phyloP scores from a whole-genome alignment of 352 stramenopile genomes.

The Pythium volutum region DNA sequence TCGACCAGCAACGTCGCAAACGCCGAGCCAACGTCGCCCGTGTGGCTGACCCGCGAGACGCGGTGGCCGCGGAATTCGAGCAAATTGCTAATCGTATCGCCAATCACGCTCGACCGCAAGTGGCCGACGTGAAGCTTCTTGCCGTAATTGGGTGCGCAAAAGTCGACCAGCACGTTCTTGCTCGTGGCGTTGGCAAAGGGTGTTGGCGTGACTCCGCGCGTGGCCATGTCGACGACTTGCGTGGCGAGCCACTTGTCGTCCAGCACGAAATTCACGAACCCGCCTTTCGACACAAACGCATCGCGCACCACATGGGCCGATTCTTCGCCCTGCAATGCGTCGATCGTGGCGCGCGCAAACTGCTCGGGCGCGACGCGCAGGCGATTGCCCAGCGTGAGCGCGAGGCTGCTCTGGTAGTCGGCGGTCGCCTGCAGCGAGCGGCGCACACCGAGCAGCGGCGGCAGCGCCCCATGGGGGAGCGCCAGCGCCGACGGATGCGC shows the following conservation, averaged over 20 bases:
- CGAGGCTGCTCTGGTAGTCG: constrained; percentile 79
- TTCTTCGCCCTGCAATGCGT: constrained; percentile 27
- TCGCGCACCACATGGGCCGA: constrained; percentile 4
- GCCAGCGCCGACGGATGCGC: constrained; percentile 32
- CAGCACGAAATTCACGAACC: constrained; percentile 81
- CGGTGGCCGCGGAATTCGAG: constrained; percentile 76
- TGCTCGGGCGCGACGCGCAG: constrained; percentile 33
- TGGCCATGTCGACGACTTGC: constrained; percentile 62
- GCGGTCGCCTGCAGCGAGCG: constrained; percentile 56
- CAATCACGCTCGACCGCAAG: constrained; percentile 74
- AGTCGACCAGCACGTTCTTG: constrained; percentile 71
- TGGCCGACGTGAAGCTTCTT: constrained; percentile 87
- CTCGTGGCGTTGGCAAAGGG: constrained; percentile 17
- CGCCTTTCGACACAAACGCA: constrained; percentile 58
- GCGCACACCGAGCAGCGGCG: constrained; percentile 52
- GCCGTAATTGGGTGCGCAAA: constrained; percentile 79
- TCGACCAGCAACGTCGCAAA: constrained; percentile 76
- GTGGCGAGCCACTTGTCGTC: constrained; percentile 65
- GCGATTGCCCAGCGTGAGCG: constrained; percentile 53
- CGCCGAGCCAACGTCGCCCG: constrained; percentile 71
- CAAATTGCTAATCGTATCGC: constrained; percentile 78
- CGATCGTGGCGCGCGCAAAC: constrained; percentile 35
- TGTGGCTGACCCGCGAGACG: constrained; percentile 73
- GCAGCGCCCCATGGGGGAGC: constrained; percentile 27
- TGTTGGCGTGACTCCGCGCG: constrained; percentile 35